These are phyloP conservation scores for Setaria italica DNA, from an alignment of 202 grass and related monocot species.

Conservation along the genomic window DNA sequence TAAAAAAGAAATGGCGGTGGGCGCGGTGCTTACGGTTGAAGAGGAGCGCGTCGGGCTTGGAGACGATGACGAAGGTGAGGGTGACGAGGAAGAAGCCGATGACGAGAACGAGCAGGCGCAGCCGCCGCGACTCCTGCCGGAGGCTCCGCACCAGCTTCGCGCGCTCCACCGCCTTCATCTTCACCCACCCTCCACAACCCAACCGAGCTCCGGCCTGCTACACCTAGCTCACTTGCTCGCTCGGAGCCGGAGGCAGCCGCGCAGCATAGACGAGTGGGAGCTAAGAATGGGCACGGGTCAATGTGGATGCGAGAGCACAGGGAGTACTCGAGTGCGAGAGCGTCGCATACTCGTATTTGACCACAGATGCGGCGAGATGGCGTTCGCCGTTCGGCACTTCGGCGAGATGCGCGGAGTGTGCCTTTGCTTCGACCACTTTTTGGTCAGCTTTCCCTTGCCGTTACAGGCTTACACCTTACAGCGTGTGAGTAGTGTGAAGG, in stretches of 20 bases:
- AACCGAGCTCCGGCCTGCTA: background rate
- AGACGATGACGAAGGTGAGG: conserved; percentile 85
- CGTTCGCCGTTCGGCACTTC: background rate
- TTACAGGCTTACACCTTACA: no score
- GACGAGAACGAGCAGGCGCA: conserved; percentile 74
- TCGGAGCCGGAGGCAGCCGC: background rate
- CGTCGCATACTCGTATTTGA: background rate
- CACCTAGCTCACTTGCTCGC: background rate
- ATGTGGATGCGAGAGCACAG: background rate
- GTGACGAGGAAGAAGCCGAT: conserved; percentile 90
- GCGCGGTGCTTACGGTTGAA: conserved; percentile 48
- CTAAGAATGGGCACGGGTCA: conserved; percentile 1
- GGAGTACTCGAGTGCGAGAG: background rate
- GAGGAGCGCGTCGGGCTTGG: conserved; percentile 75
- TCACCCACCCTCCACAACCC: background rate
- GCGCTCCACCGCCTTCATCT: conserved; percentile 76
- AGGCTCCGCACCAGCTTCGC: conserved; percentile 77
- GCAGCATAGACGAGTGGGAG: background rate
- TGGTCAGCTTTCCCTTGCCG: no score
- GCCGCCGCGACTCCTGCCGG: conserved; percentile 73
- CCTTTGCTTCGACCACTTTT: background rate
- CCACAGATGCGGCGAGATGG: background rate
- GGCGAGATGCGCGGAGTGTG: background rate
- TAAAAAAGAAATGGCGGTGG: background rate
- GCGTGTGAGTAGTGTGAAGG: no score